Base-by-base conservation (phyloP, 257 asterid species). In the Vinca minor region DNA sequence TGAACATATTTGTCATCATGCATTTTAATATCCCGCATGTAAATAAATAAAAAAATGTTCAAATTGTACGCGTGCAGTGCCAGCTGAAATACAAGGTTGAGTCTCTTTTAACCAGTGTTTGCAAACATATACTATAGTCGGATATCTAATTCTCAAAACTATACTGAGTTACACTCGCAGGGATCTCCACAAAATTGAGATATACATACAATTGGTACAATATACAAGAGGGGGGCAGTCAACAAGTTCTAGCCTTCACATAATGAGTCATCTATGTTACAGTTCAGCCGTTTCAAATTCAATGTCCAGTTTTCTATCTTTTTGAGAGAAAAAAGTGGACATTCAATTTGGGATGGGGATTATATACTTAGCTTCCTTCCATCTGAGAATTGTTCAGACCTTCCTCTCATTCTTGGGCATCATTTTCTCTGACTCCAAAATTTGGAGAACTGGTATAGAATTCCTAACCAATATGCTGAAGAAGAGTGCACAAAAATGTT, bases 181-280 rank as follows among this genome's bases (percentile, higher is more conserved):
- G 63, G 48, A 53, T 63, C n/a, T 69, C 45, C 73, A 73, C 81
- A 77, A 73, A 77, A 77, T 68, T 69, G 75, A 72, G 63, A 64
- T 42, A 26, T 13, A 31, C 18, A 76, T n/a, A n/a, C n/a, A 39
- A 13, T 18, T 14, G 32, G 14, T 15, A n/a, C 13, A 35, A 59
- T 11, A 44, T 63, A 47, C 20, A 28, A 10, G 75, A 35, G 17
- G 35, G n/a, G n/a, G n/a, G n/a, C 12, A 38, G 47, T 20, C 45
- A 32, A 38, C 64, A 52, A 14, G 63, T n/a, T 54, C 41, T n/a
- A n/a, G n/a, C 59, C 31, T 34, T 49, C 10, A 53, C 38, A 58
- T 15, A 8, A 59, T 3, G 34, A 61, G 29, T 11, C 26, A 7
- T n/a, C n/a, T n/a, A n/a, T n/a, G n/a, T n/a, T n/a, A n/a, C n/a